Base-by-base conservation (phyloP, 116 monocot species). In the Dioscorea cayenensis region DNA sequence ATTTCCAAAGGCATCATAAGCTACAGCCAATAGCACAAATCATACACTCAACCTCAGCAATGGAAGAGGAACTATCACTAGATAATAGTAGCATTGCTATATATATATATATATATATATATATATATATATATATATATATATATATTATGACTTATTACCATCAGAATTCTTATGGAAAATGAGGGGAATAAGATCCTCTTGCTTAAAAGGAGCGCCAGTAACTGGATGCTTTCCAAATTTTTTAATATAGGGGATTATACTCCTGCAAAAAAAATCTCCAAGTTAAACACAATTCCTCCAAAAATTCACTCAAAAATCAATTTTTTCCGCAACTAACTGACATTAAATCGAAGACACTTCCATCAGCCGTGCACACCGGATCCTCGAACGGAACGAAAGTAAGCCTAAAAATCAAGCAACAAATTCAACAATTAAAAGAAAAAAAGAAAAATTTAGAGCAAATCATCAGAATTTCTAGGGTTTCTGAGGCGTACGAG, bases 81-180 rank as follows among this genome's bases (percentile, higher is more conserved):
- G 66, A 43, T 43, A 43, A 43, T 43, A 43, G 32, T 32, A 32
- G 32, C 32, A 32, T 32, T 32, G 32, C 32, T 32, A 32, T 1
- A 32, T 3, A 32, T 3, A 32, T 32, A 32, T 32, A 17, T 51
- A 51, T 14, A 18, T 0, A 62, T 25, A 25, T 25, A 62, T 5
- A 32, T 32, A 32, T 32, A 17, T 32, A 32, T 1, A 32, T 3
- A 32, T 3, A 32, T 32, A 32, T 32, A 17, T 51, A 51, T 14
- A 18, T 0, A 62, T 25, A 25, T 25, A 62, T 5, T 7, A 62
- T 7, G 23, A 62, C 17, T 49, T 63, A 66, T 72, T 75, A 90
- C 97, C 97, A 67, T 97, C 97, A 7, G 84, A 69, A 76, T 97
- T 97, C 77, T 90, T 97, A 75, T 97, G 97, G 71, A 97, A 93